Evolutionary conservation across 164 flowering plant species (phyloP), one percentile per base, ranked within the genome.

Genomic region (Akebia trifoliata): DNA sequence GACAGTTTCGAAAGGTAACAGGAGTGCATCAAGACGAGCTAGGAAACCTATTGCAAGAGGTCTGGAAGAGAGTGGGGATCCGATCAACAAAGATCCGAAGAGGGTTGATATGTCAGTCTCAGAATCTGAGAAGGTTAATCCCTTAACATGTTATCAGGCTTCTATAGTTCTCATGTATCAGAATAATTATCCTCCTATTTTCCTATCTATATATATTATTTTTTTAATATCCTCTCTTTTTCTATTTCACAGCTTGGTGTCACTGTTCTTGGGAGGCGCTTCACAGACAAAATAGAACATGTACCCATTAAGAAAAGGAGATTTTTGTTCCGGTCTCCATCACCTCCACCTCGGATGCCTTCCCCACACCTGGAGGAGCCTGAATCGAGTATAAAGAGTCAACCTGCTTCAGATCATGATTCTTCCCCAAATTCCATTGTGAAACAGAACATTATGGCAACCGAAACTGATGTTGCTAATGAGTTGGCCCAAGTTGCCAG

Each of bases 221-320:
- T 0, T 29, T 25, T 42, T 18, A 18, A 8, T 22, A 29, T 21
- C 28, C 20, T 55, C 25, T 3, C 2, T 26, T 32, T 47, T 32
- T 66, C 38, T 58, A 22, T 53, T 50, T 73, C n/a, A 59, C 87
- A 84, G 90, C 69, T 74, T 60, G 80, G 81, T 30, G 83, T 75
- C 15, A 59, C 74, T 29, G 67, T 73, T 50, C 75, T 65, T 66
- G 83, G 86, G 17, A 69, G 69, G 21, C 80, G 73, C 15, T 80
- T 76, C 56, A 64, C 77, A 54, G 81, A 72, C 12, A 71, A 72
- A 57, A 42, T 65, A 42, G 89, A 78, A 72, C 75, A 72, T 63
- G 72, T 87, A 14, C 95, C 95, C 11, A 71, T 81, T 45, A 87
- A 87, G 78, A 87, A 87, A 57, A 75, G 95, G 65, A 82, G 80